Evolutionary conservation across 768 basidiomycete genomes (phyloP), one percentile per base, ranked within the genome.

Genomic region (Calocybe gangraenosa): DNA sequence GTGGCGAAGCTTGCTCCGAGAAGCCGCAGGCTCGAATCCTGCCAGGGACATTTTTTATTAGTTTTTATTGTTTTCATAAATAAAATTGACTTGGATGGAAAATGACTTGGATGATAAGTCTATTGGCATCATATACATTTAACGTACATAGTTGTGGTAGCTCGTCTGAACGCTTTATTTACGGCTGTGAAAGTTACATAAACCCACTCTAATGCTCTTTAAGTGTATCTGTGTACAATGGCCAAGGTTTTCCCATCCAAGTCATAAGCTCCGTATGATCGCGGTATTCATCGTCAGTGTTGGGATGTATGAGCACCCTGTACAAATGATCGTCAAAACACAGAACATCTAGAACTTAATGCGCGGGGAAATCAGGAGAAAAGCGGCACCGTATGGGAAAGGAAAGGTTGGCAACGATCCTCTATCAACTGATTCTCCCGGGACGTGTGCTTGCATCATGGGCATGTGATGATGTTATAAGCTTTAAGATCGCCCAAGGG

Each of bases 241-340:
- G 79, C 75, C 78, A 83, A 1, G 73, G 69, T 28, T 55, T 68
- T 5, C 84, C 84, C 56, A 87, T 84, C 85, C 84, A 87, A 0
- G 79, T 69, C 44, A 70, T 70, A 7, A 76, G 65, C 52, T 84
- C 80, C 0, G 80, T 77, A 44, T 87, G 85, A 53, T 86, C 84
- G 51, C 52, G 73, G 55, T 68, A 66, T 1, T 65, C 17, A 49
- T 86, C 63, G 18, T 69, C 66, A 3, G 85, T 86, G 60, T 87
- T 85, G 0, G 84, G 85, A 62, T 87, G 84, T 50, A 87, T 64
- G 6, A 86, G 66, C 19, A 87, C 81, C 13, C 84, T 86, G 52
- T 20, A 21, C 13, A 42, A 10, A n/a, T n/a, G n/a, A n/a, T n/a
- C n/a, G n/a, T n/a, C n/a, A n/a, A n/a, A n/a, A n/a, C n/a, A n/a